Evolutionary conservation across 768 basidiomycete genomes (phyloP), one percentile per base, ranked within the genome.

Genomic region (Mycena capillaripes): DNA sequence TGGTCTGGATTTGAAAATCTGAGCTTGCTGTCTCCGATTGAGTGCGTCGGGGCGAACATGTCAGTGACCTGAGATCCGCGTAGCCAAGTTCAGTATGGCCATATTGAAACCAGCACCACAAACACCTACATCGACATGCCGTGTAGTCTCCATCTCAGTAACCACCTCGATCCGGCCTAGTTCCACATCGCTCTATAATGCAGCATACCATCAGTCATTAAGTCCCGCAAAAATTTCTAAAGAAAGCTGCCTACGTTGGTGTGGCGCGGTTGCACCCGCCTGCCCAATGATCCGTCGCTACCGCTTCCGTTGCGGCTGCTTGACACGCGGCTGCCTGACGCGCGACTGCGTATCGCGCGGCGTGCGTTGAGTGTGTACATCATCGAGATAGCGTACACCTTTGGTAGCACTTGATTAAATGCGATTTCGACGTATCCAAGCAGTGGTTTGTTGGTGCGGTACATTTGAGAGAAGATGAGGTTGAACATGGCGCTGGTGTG

Each of bases 371-470:
- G 70, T 12, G 64, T 66, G 7, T 25, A 71, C 70, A 71, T 71
- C 70, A 71, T 71, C 58, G 70, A 71, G 17, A 71, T 55, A 4
- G 70, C 70, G 57, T 71, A 71, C 21, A 71, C 21, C 50, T 71
- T 71, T 5, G 70, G 70, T 2, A 71, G 48, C 23, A 17, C 8
- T 14, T 60, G 57, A 57, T 71, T 71, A 7, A 71, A 71, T 6
- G 6, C 38, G 25, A 42, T 14, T 16, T 40, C 36, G 58, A 59
- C 17, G 58, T 59, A 59, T 19, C 40, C 38, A 25, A 59, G 58
- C 40, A 40, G 40, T 27, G 58, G 58, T 23, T 59, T 42, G 27
- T 14, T 56, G 53, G 7, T 56, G 19, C 11, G 19, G 53, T 56
- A 56, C 53, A 56, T 27, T 17, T 59, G 58, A 4, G 58, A 59